Base-by-base conservation (phyloP, 2,329 filamentous ascomycete species). In the Lizonia empirigonia region DNA sequence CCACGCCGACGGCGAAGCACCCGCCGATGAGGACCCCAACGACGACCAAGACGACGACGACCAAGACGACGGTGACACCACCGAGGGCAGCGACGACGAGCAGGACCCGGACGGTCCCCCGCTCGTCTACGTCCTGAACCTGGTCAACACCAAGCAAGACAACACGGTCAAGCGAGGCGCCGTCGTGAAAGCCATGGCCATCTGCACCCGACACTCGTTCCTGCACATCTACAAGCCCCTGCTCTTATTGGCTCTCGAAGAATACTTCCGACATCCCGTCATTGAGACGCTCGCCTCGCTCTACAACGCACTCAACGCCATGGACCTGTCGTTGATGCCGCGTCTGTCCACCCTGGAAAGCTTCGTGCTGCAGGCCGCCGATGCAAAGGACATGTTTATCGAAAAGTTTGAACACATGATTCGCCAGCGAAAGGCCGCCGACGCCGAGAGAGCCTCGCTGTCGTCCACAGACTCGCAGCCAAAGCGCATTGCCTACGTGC, bases 221-320 rank as follows among this genome's bases (percentile, higher is more conserved):
- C 78, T 99, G 61, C 94, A 99, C 75, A 99, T 99, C 58, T 99
- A 99, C 79, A 99, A 99, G 89, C 94, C 94, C 22, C 81, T 99
- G 30, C 80, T 99, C 42, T 79, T 99, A 29, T 77, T 99, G 34
- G 94, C 94, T 0, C 80, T 99, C 44, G 93, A 99, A 67, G 93
- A 97, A 69, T 99, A 99, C 73, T 99, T 97, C 76, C 94, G 96
- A 68, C 86, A 88, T 0, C 94, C 94, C 0, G 87, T 89, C 26
- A 85, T 90, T 4, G 91, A 96, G 71, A 99, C 94, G 0, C 80
- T 99, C 40, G 86, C 90, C 36, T 85, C 90, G 69, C 81, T 99
- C 4, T 99, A 96, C 74, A 84, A 96, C 61, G 89, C 94, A 1
- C 89, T 99, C 57, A 99, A 99, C 71, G 86, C 85, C 45, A 99